Conservation (phyloP, 176 grass and related monocot species). For the Sorghum bicolor region DNA sequence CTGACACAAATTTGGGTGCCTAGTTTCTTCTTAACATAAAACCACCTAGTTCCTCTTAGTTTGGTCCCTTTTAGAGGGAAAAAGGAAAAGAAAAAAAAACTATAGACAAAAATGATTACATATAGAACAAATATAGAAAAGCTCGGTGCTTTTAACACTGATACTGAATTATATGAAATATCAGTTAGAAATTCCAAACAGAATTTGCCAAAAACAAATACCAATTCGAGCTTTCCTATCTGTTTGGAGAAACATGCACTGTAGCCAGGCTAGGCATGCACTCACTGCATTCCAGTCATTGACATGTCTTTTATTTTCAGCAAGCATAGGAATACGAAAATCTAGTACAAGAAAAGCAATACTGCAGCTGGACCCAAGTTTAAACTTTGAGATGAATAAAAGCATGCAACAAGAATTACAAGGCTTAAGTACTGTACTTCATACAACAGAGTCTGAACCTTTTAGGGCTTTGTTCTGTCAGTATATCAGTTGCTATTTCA, state of each 20-base stretch:
- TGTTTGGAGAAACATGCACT: not conserved
- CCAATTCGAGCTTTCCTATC: not conserved
- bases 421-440: not conserved
- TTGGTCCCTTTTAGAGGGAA: not conserved
- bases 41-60: not conserved
- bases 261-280: not conserved
- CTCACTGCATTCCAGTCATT: not conserved
- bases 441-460: constrained; percentile 44
- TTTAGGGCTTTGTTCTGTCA: constrained; percentile 98
- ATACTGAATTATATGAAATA: not conserved
- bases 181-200: not conserved
- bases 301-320: not conserved
- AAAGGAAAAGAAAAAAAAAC: not conserved
- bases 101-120: not conserved
- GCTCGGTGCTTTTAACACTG: not conserved
- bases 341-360: not conserved
- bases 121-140: not conserved
- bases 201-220: not conserved
- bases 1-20: not conserved
- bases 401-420: constrained; percentile 2
- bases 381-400: constrained; percentile 1
- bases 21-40: not conserved
- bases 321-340: not conserved
- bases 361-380: not conserved
- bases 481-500: constrained; percentile 86